A percentile compares a stretch with the other conserved stretches of the same genome.
Evolutionary conservation across 1,284 basidiomycete species (phyloP).

Genomic region (Apiotrichum gracile): DNA sequence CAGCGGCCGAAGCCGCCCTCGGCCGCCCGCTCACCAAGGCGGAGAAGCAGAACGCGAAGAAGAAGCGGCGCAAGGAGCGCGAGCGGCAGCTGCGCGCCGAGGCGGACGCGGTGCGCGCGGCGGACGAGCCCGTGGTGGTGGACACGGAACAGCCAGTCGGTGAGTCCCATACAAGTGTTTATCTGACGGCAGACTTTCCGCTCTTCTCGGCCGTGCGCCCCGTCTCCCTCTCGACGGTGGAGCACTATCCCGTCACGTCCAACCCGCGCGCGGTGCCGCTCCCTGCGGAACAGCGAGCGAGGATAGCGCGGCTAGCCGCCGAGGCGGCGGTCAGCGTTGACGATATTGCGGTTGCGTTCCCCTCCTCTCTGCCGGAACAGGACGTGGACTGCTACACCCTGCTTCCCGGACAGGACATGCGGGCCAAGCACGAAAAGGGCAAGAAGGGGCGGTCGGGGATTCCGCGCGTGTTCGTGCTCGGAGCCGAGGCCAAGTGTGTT

Average conservation of each 20-base stretch:
- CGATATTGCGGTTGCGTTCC: neutral
- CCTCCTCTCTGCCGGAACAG: neutral
- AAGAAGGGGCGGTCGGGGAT: neutral
- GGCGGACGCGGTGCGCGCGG: slow-evolving; percentile 6
- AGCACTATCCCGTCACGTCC: slow-evolving; percentile 17
- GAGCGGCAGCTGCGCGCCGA: slow-evolving; percentile 22
- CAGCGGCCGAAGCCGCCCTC: slow-evolving; percentile 9
- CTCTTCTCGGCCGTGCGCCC: slow-evolving; percentile 27
- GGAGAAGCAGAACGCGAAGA: slow-evolving; percentile 44
- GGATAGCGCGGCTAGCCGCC: slow-evolving; percentile 1
- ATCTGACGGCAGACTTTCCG: slow-evolving; percentile 20
- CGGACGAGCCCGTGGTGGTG: slow-evolving; percentile 1
- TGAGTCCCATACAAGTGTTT: slow-evolving; percentile 6
- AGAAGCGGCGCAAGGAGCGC: slow-evolving; percentile 39
- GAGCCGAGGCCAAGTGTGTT: neutral
- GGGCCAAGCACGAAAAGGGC: neutral
- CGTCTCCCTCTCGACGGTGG: slow-evolving; percentile 16
- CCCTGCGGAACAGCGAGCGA: neutral
- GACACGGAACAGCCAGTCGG: slow-evolving; percentile 7
- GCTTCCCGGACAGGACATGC: neutral
- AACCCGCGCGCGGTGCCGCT: slow-evolving; percentile 11
- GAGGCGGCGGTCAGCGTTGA: slow-evolving; percentile 1
- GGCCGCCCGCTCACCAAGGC: slow-evolving; percentile 36
- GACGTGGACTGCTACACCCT: neutral
- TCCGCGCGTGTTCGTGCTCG: neutral